Evolutionary conservation across 257 asterid genomes (phyloP).

Genomic region (Nicotiana attenuata): DNA sequence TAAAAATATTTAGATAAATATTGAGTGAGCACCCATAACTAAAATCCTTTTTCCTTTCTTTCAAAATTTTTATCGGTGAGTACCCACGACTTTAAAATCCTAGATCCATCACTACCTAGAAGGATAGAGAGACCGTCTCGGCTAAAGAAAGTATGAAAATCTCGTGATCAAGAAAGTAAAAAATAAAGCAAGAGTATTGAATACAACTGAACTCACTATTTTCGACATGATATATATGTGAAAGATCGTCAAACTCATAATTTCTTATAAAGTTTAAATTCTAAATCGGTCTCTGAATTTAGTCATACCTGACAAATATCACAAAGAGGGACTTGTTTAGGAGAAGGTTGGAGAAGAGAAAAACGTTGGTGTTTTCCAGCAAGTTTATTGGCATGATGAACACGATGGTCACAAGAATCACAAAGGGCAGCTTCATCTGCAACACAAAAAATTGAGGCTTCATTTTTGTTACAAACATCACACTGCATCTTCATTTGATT

Average conservation of each 20-base stretch:
- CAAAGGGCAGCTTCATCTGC: conserved; percentile 96
- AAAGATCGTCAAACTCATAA: too few relatives aligned
- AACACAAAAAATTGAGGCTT: conserved; percentile 57
- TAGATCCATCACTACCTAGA: too few relatives aligned
- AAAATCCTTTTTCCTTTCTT: too few relatives aligned
- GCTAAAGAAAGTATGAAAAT: too few relatives aligned
- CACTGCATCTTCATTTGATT: conserved; percentile 81
- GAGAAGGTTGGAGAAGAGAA: conserved; percentile 57
- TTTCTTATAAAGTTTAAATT: background rate
- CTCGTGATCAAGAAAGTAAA: background rate
- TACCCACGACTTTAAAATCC: too few relatives aligned
- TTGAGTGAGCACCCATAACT: too few relatives aligned
- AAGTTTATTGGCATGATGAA: conserved; percentile 94
- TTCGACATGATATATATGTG: background rate
- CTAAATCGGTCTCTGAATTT: background rate
- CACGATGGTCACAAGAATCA: conserved; percentile 84
- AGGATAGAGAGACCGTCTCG: too few relatives aligned
- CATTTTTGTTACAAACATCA: conserved; percentile 71
- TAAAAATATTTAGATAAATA: too few relatives aligned
- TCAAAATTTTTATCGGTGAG: too few relatives aligned
- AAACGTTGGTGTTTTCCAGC: conserved; percentile 84
- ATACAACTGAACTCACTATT: background rate
- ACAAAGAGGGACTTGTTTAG: conserved; percentile 60
- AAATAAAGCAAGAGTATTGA: background rate
- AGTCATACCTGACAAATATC: conserved; percentile 75